Evolutionary conservation across 106 monocot species (phyloP).

Genomic region (Dendrobium huoshanense): DNA sequence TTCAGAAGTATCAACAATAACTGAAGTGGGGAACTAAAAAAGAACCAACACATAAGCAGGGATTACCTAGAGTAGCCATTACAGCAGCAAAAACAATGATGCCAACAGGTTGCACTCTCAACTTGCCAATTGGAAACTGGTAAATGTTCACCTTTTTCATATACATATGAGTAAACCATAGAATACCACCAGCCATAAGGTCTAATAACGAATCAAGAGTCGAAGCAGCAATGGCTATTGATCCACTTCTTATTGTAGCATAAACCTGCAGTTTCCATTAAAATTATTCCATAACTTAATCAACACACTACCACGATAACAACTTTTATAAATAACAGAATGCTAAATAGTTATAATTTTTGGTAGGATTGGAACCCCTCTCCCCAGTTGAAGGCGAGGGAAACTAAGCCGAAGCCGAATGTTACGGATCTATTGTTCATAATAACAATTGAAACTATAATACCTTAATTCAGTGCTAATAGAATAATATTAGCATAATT

Average conservation of each 20-base stretch:
- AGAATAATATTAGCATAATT: conserved; percentile 77
- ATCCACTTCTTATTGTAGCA: conserved; percentile 79
- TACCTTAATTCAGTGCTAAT: conserved; percentile 56
- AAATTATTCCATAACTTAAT: neutral
- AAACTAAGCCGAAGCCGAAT: too few relatives aligned
- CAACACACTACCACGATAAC: neutral
- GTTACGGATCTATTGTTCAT: neutral
- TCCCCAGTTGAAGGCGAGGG: neutral
- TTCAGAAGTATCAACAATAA: neutral
- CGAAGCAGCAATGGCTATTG: conserved; percentile 85
- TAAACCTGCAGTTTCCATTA: conserved; percentile 34
- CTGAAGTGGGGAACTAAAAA: neutral
- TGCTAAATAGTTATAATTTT: neutral
- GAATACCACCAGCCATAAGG: conserved; percentile 85
- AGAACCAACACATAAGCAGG: neutral
- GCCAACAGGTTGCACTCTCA: conserved; percentile 82
- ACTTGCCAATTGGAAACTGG: conserved; percentile 83
- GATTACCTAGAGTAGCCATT: conserved; percentile 79
- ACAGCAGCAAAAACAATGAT: conserved; percentile 83
- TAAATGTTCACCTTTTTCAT: conserved; percentile 83
- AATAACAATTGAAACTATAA: neutral
- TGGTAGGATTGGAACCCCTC: too few relatives aligned
- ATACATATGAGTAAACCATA: conserved; percentile 87
- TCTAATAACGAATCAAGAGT: conserved; percentile 86
- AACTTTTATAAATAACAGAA: neutral